Evolutionary conservation across 2,329 filamentous ascomycete genomes (phyloP), one percentile per base, ranked within the genome.

Genomic region (Emergomyces orientalis): DNA sequence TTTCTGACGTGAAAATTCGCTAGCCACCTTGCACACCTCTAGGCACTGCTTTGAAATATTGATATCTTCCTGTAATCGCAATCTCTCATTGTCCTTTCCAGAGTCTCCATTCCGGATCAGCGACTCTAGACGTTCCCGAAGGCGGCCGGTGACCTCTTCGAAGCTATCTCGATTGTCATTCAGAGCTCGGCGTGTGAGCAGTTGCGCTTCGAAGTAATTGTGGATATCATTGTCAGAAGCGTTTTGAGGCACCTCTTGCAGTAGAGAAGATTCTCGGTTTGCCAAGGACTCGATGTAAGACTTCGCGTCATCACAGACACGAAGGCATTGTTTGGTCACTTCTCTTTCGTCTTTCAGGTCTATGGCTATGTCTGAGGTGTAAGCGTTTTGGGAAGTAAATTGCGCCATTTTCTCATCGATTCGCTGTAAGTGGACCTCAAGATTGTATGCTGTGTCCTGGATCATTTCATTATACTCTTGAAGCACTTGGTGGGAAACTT

Each of bases 401-500:
- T 60, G 66, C 34, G 13, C 13, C 34, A 37, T 37, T 37, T 6
- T 13, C 34, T 37, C 13, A 37, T 37, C 34, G 34, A 37, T 37
- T 37, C 34, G 3, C 3, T 37, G 34, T 37, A 37, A 37, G 57
- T 71, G 71, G 9, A 75, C 54, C 37, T 74, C 69, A 22, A 78
- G 72, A 63, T 69, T 69, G 63, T 76, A 75, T 37, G 54, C 62
- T 8, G 72, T 77, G 63, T 76, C 72, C 62, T 74, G 62, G 34
- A 77, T 70, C 71, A 76, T 74, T 65, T 78, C 73, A 63, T 71
- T 72, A 65, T 75, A 76, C 30, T 75, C 69, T 64, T 74, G 67
- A 57, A 77, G 67, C 43, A 74, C 72, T 62, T 71, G 27, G 2
- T 71, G 65, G 49, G 70, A 71, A 54, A 73, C 61, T 65, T 71